Evolutionary conservation across 2,329 filamentous ascomycete species (phyloP).

Genomic region (Ceratocystis lukuohia): DNA sequence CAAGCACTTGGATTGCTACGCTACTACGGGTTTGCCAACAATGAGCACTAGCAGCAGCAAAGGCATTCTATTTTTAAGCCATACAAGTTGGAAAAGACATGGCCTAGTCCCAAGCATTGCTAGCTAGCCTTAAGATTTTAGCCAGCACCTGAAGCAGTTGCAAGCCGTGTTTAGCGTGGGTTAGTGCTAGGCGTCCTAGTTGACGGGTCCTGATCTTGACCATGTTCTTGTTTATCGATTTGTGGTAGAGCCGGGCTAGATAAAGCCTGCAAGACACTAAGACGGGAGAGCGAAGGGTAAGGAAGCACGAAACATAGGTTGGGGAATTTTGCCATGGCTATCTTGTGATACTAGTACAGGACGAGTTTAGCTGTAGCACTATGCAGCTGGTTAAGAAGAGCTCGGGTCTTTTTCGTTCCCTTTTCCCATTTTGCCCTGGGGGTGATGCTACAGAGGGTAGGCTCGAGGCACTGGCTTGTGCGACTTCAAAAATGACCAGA

Average conservation of each 20-base stretch:
- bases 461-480: not conserved
- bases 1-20: not conserved
- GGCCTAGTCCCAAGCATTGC: not conserved
- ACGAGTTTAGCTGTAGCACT: not conserved
- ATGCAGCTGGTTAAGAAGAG: not conserved
- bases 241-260: not conserved
- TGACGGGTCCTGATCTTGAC: not conserved
- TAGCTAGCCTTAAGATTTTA: not conserved
- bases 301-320: conserved; percentile 2
- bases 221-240: not conserved
- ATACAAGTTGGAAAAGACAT: not conserved
- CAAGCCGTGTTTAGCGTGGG: not conserved
- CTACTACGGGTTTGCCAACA: not conserved
- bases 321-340: not conserved
- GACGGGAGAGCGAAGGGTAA: not conserved
- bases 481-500: not conserved
- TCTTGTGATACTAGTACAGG: not conserved
- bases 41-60: not conserved
- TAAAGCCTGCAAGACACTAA: not conserved
- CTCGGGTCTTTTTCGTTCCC: not conserved
- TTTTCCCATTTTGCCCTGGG: not conserved
- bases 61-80: not conserved
- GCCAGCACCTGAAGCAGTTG: not conserved
- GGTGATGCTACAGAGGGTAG: not conserved
- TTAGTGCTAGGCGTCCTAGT: not conserved